phyloP scores from a whole-genome alignment of 495 filamentous ascomycete species.

The Daldinia caldariorum region DNA sequence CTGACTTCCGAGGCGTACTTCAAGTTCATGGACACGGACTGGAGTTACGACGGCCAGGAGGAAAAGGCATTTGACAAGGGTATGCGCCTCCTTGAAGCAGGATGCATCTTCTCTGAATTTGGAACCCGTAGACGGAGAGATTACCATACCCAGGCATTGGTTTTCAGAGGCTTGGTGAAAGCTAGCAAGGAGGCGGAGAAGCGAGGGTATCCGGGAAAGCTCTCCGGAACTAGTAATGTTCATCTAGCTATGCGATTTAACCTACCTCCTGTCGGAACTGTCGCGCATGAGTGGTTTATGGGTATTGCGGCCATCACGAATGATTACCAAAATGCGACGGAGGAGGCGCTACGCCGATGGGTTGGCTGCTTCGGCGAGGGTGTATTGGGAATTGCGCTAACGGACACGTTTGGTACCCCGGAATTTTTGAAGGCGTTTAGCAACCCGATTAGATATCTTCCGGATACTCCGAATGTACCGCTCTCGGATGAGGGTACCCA shows the following conservation, averaged over 20 bases:
- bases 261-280: constrained; percentile 85
- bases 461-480: constrained; percentile 28
- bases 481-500: constrained; percentile 23
- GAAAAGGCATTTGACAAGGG: constrained; percentile 85
- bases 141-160: constrained; percentile 92
- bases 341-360: constrained; percentile 85
- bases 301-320: constrained; percentile 90
- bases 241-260: constrained; percentile 94
- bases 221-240: constrained; percentile 94
- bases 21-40: constrained; percentile 90
- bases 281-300: constrained; percentile 99
- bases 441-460: constrained; percentile 59
- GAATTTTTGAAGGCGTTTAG: constrained; percentile 87
- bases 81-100: constrained; percentile 75
- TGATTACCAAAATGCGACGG: constrained; percentile 84
- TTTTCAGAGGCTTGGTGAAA: constrained; percentile 81
- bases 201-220: constrained; percentile 70
- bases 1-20: constrained; percentile 96
- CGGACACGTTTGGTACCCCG: constrained; percentile 97
- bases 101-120: constrained; percentile 93
- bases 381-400: constrained; percentile 89
- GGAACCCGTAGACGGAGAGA: constrained; percentile 87
- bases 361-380: constrained; percentile 90
- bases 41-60: constrained; percentile 84
- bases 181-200: constrained; percentile 74